These are phyloP conservation scores for Microsporum canis DNA, from an alignment of 2,329 filamentous ascomycete genomes.

Conservation along the genomic window DNA sequence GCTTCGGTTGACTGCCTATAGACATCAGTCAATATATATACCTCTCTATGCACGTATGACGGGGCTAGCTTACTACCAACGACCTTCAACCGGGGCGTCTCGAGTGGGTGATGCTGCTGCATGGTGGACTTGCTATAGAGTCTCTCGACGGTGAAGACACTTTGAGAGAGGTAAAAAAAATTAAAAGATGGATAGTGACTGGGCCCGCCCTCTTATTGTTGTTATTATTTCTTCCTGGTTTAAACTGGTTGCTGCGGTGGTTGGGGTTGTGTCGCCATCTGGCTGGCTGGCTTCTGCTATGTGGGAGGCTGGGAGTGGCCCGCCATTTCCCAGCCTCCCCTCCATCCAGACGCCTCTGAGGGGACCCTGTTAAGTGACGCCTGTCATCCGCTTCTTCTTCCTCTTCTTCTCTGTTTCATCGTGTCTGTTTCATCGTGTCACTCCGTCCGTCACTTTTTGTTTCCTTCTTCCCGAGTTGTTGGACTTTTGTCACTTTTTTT, in stretches of 20 bases:
- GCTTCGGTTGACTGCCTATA: constrained; percentile 35
- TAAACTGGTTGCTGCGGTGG: not conserved
- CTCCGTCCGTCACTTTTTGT: not conserved
- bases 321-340: not conserved
- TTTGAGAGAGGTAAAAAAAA: not conserved
- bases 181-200: not conserved
- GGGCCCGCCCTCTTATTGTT: not conserved
- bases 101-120: constrained; percentile 3
- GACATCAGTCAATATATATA: not conserved
- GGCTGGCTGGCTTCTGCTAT: not conserved
- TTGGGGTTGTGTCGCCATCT: not conserved
- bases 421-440: not conserved
- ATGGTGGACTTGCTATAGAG: not conserved
- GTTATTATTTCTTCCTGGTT: not conserved
- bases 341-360: too few species aligned
- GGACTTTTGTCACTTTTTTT: not conserved
- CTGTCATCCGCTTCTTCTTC: not conserved
- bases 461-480: not conserved
- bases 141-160: not conserved
- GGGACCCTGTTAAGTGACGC: too few species aligned
- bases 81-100: constrained; percentile 10
- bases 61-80: constrained; percentile 10
- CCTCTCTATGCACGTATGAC: not conserved
- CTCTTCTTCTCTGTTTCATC: not conserved
- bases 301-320: constrained; percentile 2